Conservation (phyloP, 2,329 filamentous ascomycete species). For the Trichophyton verrucosum region DNA sequence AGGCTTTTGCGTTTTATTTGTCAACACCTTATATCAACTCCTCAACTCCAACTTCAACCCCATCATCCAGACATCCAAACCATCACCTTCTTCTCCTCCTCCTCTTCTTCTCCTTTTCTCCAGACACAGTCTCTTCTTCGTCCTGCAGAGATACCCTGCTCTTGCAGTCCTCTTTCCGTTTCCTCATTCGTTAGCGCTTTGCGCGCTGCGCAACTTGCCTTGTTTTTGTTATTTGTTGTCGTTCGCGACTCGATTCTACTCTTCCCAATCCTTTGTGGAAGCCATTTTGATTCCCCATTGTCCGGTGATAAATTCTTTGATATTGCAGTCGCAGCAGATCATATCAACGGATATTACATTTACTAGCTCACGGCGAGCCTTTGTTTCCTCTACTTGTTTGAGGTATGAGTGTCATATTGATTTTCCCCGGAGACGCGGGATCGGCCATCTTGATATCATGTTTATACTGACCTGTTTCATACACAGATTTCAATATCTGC, state of each 20-base stretch:
- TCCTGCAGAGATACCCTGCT: background rate
- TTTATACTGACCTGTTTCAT: background rate
- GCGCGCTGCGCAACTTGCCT: background rate
- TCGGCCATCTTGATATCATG: background rate
- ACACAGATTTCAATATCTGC: background rate
- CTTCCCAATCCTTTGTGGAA: background rate
- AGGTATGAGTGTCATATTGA: background rate
- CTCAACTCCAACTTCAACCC: constrained; percentile 5
- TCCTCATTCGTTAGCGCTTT: constrained; percentile 11
- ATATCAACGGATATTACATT: background rate
- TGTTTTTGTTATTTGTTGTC: constrained; percentile 8
- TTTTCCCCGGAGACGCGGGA: background rate
- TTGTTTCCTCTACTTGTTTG: background rate
- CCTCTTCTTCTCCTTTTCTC: constrained; percentile 5
- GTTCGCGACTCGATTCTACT: background rate
- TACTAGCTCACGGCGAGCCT: background rate
- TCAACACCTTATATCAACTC: constrained; percentile 4
- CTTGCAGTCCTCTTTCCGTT: constrained; percentile 11
- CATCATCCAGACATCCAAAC: background rate
- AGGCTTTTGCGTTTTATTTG: constrained; percentile 1
- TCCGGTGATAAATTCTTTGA: constrained; percentile 4
- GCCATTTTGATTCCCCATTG: constrained; percentile 6
- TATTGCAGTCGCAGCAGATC: background rate
- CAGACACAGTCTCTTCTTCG: constrained; percentile 11
- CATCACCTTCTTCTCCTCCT: background rate